Evolutionary conservation across 768 basidiomycete species (phyloP), one percentile per base, ranked within the genome.

Genomic region (Suillus spraguei): DNA sequence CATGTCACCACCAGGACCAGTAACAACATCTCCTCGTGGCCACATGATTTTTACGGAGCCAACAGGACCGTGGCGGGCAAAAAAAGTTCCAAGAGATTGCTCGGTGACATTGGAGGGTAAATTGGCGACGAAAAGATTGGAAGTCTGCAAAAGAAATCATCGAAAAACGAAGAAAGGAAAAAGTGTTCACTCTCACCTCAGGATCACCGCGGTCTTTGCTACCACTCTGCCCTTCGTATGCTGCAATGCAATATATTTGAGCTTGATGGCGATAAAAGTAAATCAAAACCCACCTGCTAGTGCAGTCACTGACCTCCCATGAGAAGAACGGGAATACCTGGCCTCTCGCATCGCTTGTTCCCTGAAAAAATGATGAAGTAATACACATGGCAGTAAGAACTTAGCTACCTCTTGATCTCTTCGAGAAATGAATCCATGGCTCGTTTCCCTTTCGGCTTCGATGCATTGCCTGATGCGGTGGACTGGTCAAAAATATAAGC

Each of bases 31-130:
- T 13, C 87, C 85, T 46, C 97, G 88, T n/a, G 96, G 97, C 95
- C 95, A 99, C 96, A 99, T 98, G 67, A 99, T 88, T 81, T 97
- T 95, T 71, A 94, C 94, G 24, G 94, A 95, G 28, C 91, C 97
- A 65, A 99, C 91, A n/a, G 95, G 94, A 0, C 97, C 97, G 62
- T 83, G 83, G 50, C 90, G 86, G 3, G 96, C 96, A 73, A 99
- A 99, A 74, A 97, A 94, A 65, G 86, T 84, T 3, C 97, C 97
- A 47, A 99, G 75, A 33, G 82, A 83, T 67, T 89, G 88, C 69
- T 98, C 97, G 2, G 89, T 95, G 16, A 97, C 89, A 73, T 90
- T 88, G 1, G 85, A 78, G 5, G 97, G 97, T 32, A 99, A 77
- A 73, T 98, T 97, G 14, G 95, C 94, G 42, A 99, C 95, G 73